Evolutionary conservation across 441 rosid species (phyloP), one percentile per base, ranked within the genome.

Genomic region (Viola pubescens): DNA sequence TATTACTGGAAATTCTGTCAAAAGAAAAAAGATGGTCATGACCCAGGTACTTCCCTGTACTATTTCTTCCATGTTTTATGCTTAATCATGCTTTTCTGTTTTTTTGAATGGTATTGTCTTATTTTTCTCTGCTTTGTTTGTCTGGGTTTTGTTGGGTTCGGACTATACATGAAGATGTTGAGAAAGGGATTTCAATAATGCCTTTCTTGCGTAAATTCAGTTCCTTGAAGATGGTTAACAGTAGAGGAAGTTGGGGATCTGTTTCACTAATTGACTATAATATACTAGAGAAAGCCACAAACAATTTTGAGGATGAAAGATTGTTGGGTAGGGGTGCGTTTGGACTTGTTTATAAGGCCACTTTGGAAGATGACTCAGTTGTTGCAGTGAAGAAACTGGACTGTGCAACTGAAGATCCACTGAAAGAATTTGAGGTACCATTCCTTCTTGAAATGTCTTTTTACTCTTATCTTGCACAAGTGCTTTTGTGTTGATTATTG

Each of bases 371-470:
- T 70, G 68, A 71, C 64, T 67, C 68, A 59, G 67, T 37, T 56
- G 88, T 79, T 54, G 95, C 97, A 7, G 94, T 92, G 48, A 92
- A 92, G 81, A 92, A 87, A 71, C 71, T 85, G 56, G 83, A 89
- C 59, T 87, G 89, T 71, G 69, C 43, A 55, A 77, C 41, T 74
- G 86, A 84, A 39, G 94, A 82, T 60, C 94, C 88, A 0, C 49
- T 73, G 1, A 80, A 64, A 67, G 98, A 87, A 64, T 92, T 84
- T 40, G 76, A 89, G 97, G 98, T 92, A 67, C 4, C 13, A 8
- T 48, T 37, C 44, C 37, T 37, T 51, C n/a, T 39, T 4, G 13
- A 46, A 54, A 59, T 58, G 9, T 40, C 63, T 41, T 8, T 37
- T 54, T n/a, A 49, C 38, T 9, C 9, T 14, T 50, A 45, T 11